Evolutionary conservation across 1,284 basidiomycete species (phyloP).

Genomic region (Singerocomus rubriflavus): DNA sequence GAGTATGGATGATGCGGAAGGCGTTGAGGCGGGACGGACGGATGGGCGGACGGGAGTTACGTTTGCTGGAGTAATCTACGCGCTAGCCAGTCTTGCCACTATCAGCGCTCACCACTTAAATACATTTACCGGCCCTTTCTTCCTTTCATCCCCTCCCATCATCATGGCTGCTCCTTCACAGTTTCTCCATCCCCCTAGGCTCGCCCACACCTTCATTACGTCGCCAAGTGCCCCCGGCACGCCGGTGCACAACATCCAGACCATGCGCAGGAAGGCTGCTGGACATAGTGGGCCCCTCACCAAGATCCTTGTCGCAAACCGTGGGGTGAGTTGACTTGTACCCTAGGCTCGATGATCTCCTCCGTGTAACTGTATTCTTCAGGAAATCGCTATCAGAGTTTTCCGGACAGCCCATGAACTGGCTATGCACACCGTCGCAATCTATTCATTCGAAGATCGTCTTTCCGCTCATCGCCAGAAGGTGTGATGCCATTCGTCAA

Average conservation of each 20-base stretch:
- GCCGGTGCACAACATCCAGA: slow-evolving; percentile 85
- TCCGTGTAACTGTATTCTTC: slow-evolving; percentile 8
- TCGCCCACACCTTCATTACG: slow-evolving; percentile 65
- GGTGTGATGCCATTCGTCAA: slow-evolving; percentile 46
- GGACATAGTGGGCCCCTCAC: slow-evolving; percentile 89
- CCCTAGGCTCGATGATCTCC: slow-evolving; percentile 6
- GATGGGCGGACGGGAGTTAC: background rate
- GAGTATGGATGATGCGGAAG: slow-evolving; percentile 25
- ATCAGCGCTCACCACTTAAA: slow-evolving; percentile 13
- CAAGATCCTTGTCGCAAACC: slow-evolving; percentile 94
- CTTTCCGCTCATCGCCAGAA: slow-evolving; percentile 98
- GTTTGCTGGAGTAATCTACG: background rate
- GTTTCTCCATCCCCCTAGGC: slow-evolving; percentile 65
- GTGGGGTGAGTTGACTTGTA: slow-evolving; percentile 63
- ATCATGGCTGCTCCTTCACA: slow-evolving; percentile 43
- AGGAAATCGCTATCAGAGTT: slow-evolving; percentile 99
- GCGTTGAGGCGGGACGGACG: slow-evolving; percentile 5
- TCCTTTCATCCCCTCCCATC: slow-evolving; percentile 19
- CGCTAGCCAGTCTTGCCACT: background rate
- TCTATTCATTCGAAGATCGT: slow-evolving; percentile 97
- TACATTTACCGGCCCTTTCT: background rate
- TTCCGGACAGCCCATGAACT: slow-evolving; percentile 99
- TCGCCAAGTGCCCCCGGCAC: slow-evolving; percentile 77
- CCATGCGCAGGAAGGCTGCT: slow-evolving; percentile 88
- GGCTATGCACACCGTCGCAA: slow-evolving; percentile 98